Percentiles rank a stretch among this genome's conserved stretches.
Conservation (phyloP, 176 grass and related monocot genomes). For the Avena sativa region DNA sequence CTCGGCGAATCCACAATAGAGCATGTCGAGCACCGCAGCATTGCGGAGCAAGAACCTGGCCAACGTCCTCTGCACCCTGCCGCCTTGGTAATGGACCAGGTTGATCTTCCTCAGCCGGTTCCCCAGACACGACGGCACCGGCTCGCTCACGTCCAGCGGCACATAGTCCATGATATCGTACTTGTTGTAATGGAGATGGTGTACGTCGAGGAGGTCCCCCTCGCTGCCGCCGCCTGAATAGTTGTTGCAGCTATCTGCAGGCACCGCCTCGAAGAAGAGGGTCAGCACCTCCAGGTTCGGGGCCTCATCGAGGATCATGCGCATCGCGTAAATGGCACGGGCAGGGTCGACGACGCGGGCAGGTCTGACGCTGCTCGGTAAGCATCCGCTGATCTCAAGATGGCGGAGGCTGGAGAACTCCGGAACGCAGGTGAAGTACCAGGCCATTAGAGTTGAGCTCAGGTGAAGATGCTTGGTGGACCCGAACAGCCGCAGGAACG, state of each 20-base stretch:
- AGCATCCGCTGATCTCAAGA: not conserved
- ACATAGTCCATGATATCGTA: not conserved
- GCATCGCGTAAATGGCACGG: rapidly evolving
- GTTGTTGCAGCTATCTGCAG: not conserved
- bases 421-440: not conserved
- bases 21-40: not conserved
- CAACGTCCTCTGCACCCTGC: not conserved
- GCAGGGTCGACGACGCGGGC: not conserved
- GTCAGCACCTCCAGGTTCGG: not conserved
- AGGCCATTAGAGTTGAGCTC: not conserved
- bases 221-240: too few species aligned
- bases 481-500: not conserved
- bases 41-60: not conserved
- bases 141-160: not conserved
- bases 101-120: not conserved
- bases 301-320: not conserved
- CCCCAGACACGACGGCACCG: not conserved
- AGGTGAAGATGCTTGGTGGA: not conserved
- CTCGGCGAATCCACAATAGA: not conserved
- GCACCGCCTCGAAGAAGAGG: not conserved
- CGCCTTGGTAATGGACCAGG: not conserved
- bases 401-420: not conserved
- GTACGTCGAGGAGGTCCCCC: not conserved
- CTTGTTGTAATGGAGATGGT: not conserved
- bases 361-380: not conserved